Base-by-base conservation (phyloP, 805 yeast species). In the Yarrowia osloensis region DNA sequence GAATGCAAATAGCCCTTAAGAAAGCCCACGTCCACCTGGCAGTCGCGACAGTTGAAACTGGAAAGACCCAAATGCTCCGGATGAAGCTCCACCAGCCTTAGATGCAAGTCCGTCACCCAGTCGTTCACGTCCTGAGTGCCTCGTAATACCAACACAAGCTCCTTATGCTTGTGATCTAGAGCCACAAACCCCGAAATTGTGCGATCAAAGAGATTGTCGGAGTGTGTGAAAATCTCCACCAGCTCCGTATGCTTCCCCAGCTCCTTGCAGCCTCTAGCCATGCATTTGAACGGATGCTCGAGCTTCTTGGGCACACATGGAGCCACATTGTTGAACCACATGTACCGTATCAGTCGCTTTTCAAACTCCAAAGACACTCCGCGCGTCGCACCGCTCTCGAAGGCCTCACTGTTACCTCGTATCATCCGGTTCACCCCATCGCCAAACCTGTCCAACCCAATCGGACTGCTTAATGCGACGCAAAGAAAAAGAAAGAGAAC, bases 281-380 rank as follows among this genome's bases (percentile, higher is more conserved):
- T 37, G 26, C 63, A 55, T 37, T 28, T 19, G 47, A 55, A 55
- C 9, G 63, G 63, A 37, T 55, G 63, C 42, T 39, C 17, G 3
- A 55, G 37, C 26, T 39, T 35, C 35, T 39, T 26, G 26, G 63
- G 63, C 13, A 55, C 63, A 19, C 63, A 55, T 5, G 63, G 63
- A 39, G 63, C 63, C 26, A 55, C 63, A 19, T 37, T 55, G 47
- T 55, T 55, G 37, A 39, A 55, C 63, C 63, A 55, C 63, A 55
- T 55, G 37, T 55, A 55, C 47, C 63, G 24, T 0, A 39, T 28
- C 17, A 55, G 47, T 13, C 49, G 37, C 47, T 55, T 12, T 55
- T 55, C 47, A 19, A 55, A 39, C 26, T n/a, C 37, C 8, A 1
- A 24, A 4, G 63, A 55, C 26, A 55, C 37, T 2, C 35, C 47